Base-by-base conservation (phyloP, 83 land plant species). In the Thuja plicata region DNA sequence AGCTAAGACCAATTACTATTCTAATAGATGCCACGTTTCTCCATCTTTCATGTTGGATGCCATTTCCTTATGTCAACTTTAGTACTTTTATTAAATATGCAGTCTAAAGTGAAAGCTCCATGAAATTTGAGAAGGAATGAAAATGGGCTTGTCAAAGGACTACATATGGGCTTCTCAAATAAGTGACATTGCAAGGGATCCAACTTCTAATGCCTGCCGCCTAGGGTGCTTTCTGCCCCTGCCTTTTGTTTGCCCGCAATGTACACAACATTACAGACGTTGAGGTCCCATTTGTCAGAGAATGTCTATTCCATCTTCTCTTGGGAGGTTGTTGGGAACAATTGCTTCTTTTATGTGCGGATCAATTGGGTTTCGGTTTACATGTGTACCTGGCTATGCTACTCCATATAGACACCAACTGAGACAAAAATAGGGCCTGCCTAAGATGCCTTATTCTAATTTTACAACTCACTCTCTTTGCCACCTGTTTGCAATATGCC, bases 401-500 rank as follows among this genome's bases (percentile, higher is more conserved):
- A 21, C 89, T 37, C 55, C 40, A 34, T 88, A 81, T 35, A 60
- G 89, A 52, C 30, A 10, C 17, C 32, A 81, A 35, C 86, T 88
- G 12, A 45, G 89, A 54, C 11, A 8, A 43, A 88, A 88, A 24
- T 30, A 62, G 16, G 89, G 86, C 19, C 86, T 88, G 37, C 86
- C 89, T 32, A 74, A 88, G 30, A 84, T 88, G 43, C 89, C 89
- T 45, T 48, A 79, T 9, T 78, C 66, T 24, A 86, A 88, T 52
- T 38, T 45, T 11, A 43, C 82, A 52, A 84, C 86, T 19, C 89
- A 88, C 60, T 88, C 34, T 62, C 62, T 79, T 13, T 88, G 89
- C 86, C 89, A 88, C 60, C 89, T 86, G 50, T 88, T 82, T 45
- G 89, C 89, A 17, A 10, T 88, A 15, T 79, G 71, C 41, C 89